A percentile compares a stretch with the other conserved stretches of the same genome.
Evolutionary conservation across 495 filamentous ascomycete genomes (phyloP).

Genomic region (Pseudoneurospora amorphoporcata): DNA sequence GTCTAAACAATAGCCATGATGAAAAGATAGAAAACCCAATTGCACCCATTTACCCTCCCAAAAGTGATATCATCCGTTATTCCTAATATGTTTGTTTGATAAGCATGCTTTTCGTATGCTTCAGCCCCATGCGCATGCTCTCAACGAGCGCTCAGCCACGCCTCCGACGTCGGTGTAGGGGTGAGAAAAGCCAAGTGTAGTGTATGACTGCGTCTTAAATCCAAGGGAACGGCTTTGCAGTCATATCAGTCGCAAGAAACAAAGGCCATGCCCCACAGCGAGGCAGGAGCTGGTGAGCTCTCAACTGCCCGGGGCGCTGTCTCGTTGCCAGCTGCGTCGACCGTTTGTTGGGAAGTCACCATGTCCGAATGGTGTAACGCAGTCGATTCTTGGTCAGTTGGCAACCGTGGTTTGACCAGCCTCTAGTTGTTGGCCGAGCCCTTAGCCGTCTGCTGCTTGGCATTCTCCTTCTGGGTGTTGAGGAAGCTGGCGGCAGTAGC

Average conservation of each 20-base stretch:
- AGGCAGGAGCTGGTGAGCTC: neutral
- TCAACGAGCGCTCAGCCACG: neutral
- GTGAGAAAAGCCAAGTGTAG: neutral
- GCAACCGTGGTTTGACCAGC: neutral
- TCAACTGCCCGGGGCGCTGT: neutral
- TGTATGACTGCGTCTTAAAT: neutral
- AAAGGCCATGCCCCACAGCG: neutral
- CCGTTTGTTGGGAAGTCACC: neutral
- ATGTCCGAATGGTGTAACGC: neutral
- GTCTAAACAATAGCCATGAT: neutral
- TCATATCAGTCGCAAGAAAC: neutral
- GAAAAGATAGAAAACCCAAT: neutral
- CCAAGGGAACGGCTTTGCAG: neutral
- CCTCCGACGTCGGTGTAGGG: neutral
- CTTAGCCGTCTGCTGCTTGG: slow-evolving; percentile 45
- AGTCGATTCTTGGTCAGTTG: neutral
- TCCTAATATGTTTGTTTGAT: neutral
- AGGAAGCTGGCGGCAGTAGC: slow-evolving; percentile 46
- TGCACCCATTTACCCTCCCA: neutral
- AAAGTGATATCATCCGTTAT: neutral
- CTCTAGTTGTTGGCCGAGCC: slow-evolving; percentile 14
- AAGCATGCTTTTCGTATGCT: neutral
- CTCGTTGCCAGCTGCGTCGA: neutral
- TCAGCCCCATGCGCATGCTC: neutral
- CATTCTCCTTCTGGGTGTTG: slow-evolving; percentile 50